phyloP scores from a whole-genome alignment of 2,329 filamentous ascomycete genomes.

The Calonectria pteridis region DNA sequence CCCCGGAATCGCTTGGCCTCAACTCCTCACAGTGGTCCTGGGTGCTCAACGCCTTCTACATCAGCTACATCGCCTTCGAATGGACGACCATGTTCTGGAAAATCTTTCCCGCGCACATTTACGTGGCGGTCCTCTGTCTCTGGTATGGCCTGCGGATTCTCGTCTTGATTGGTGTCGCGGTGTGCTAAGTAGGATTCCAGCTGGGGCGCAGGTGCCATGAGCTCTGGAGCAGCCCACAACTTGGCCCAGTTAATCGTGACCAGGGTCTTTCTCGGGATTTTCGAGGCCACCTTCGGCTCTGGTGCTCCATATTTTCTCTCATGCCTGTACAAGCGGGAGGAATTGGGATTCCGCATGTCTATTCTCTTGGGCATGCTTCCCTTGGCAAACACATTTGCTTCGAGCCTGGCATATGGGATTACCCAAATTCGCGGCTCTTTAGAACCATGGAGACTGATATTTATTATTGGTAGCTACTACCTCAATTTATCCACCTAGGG shows the following conservation, averaged over 20 bases:
- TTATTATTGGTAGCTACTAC: constrained; percentile 15
- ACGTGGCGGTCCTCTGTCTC: constrained; percentile 28
- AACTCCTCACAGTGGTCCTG: constrained; percentile 33
- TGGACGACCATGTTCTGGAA: constrained; percentile 40
- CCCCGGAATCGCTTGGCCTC: constrained; percentile 26
- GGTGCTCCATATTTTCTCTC: constrained; percentile 37
- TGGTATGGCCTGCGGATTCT: constrained; percentile 14
- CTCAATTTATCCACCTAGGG: not conserved
- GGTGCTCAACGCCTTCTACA: constrained; percentile 39
- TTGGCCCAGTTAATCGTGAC: constrained; percentile 25
- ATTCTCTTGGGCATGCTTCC: constrained; percentile 28
- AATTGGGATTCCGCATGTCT: constrained; percentile 32
- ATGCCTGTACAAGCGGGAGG: constrained; percentile 25
- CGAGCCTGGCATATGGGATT: constrained; percentile 27
- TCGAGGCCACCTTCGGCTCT: constrained; percentile 36
- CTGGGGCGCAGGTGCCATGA: constrained; percentile 36
- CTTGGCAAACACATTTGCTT: constrained; percentile 29
- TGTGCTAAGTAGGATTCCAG: not conserved
- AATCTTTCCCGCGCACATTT: constrained; percentile 31
- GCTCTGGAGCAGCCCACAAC: constrained; percentile 26
- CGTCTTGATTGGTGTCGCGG: not conserved
- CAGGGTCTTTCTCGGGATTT: constrained; percentile 24
- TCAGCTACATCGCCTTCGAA: constrained; percentile 35
- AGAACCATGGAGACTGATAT: constrained; percentile 26
- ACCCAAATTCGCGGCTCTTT: constrained; percentile 24